Base-by-base conservation (phyloP, 2,329 filamentous ascomycete genomes). In the Corinectria fuckeliana region DNA sequence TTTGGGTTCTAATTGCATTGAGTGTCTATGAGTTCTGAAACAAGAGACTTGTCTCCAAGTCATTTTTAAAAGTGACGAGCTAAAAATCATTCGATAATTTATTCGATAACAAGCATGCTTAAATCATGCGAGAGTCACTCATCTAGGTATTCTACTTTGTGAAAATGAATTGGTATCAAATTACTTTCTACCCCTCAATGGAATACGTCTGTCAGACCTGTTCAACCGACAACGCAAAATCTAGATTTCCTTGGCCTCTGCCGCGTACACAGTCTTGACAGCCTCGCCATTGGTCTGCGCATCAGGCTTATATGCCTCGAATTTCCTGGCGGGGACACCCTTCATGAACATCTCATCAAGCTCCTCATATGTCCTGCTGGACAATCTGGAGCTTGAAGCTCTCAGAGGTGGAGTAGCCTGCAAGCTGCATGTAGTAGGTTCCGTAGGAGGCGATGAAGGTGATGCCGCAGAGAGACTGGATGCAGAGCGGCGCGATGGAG, bases 341-440 rank as follows among this genome's bases (percentile, higher is more conserved):
- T 56, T 64, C 3, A 56, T 34, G 25, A 64, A 62, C 59, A 62
- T 62, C 56, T 64, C 59, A 28, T 62, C 62, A 5, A 64, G 44
- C 49, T 58, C 60, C 30, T 69, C 67, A 9, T 63, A 62, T 1
- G 65, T 67, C 70, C 47, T 78, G 77, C 60, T 79, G 77, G 9
- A 71, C 69, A 42, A 79, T 80, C 50, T 77, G 72, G 1, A 80
- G 67, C 50, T 68, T 74, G 67, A 78, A 80, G 52, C 71, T 74
- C 56, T 69, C 71, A 2, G 61, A 50, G 0, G 73, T 75, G 39
- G 69, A 71, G 61, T 75, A 79, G 8, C 78, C 78, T 9, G 78
- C 77, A 2, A 80, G 68, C 57, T 81, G 74, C 47, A 75, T 69
- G 62, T 80, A 80, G 65, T 80, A 80, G 2, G 77, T 79, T n/a